These are phyloP conservation scores for Arabidopsis suecica DNA, from an alignment of 345 rosid genomes.

Conservation along the genomic window DNA sequence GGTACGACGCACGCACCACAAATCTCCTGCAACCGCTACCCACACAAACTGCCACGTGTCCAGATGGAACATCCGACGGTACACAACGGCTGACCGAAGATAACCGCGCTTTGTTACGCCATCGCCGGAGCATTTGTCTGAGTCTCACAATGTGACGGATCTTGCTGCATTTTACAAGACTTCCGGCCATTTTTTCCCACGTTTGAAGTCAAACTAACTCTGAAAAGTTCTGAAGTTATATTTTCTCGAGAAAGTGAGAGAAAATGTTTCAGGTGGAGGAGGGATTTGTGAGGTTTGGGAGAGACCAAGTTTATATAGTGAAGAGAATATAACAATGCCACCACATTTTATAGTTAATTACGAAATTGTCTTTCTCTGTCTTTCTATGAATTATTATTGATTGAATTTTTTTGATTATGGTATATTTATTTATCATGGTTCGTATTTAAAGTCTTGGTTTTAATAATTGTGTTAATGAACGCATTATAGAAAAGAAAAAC, in stretches of 20 bases:
- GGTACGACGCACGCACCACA: conserved; percentile 83
- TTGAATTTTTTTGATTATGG: neutral
- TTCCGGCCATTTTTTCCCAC: conserved; percentile 54
- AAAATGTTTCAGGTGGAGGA: neutral
- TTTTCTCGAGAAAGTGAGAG: conserved; percentile 13
- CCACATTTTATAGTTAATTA: conserved; percentile 45
- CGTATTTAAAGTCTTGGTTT: conserved; percentile 19
- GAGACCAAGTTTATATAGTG: conserved; percentile 52
- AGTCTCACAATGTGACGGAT: conserved; percentile 95
- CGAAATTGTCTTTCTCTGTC: conserved; percentile 38
- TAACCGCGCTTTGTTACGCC: conserved; percentile 87
- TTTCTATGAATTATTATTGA: conserved; percentile 25
- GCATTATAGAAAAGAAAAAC: conserved; percentile 6
- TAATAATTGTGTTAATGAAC: conserved; percentile 30
- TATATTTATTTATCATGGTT: conserved; percentile 22
- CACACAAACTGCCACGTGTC: conserved; percentile 87
- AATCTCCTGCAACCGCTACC: conserved; percentile 71
- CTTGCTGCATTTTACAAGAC: conserved; percentile 81
- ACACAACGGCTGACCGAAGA: conserved; percentile 59
- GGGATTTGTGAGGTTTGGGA: conserved; percentile 38
- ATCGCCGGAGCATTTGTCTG: conserved; percentile 79
- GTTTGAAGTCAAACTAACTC: neutral
- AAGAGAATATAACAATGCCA: conserved; percentile 44
- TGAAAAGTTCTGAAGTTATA: neutral
- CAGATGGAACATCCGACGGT: conserved; percentile 90